Evolutionary conservation across 768 basidiomycete genomes (phyloP).

Genomic region (Tulasnella sp.): DNA sequence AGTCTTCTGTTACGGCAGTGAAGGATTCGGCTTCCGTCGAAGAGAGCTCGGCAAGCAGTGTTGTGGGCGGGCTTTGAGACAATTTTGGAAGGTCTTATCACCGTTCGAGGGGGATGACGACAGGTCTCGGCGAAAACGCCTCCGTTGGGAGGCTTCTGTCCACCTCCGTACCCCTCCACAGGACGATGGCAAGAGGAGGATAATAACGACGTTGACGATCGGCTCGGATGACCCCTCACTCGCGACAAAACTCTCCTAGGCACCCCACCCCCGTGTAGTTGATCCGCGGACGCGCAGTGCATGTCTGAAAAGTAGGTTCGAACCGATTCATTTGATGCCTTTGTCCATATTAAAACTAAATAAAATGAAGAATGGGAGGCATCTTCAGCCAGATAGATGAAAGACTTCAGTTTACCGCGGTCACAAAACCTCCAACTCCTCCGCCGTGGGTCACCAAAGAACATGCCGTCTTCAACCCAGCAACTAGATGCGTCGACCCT

Average conservation of each 20-base stretch:
- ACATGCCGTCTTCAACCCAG: not conserved
- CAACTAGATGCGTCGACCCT: not conserved
- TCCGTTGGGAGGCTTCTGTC: not conserved
- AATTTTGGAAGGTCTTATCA: not conserved
- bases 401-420: not conserved
- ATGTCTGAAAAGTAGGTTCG: not conserved
- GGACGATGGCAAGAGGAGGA: not conserved
- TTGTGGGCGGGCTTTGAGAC: not conserved
- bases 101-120: not conserved
- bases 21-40: not conserved
- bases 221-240: not conserved
- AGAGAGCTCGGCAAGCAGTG: not conserved
- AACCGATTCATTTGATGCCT: not conserved
- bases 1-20: not conserved
- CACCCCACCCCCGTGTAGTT: not conserved
- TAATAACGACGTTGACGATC: not conserved
- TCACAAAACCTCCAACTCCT: not conserved
- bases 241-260: not conserved
- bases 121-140: not conserved
- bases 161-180: not conserved
- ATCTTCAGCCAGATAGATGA: not conserved
- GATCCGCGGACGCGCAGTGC: not conserved
- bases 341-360: not conserved
- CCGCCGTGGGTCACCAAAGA: not conserved
- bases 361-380: not conserved